Conservation (phyloP, 257 asterid species). For the Ocimum tenuiflorum region DNA sequence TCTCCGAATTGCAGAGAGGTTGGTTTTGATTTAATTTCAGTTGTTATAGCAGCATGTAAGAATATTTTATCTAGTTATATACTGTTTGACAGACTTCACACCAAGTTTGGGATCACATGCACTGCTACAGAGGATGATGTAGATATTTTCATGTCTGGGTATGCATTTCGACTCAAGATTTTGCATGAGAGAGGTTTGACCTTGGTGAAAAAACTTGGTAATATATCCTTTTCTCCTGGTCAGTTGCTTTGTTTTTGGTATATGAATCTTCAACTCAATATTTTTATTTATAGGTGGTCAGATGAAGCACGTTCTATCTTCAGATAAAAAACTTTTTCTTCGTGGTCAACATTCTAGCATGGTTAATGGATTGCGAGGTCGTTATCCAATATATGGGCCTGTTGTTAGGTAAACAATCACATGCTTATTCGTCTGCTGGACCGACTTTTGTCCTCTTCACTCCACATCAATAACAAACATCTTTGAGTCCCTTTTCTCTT, state of each 20-base stretch:
- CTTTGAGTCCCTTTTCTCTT: conserved; percentile 5
- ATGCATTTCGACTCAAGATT: conserved; percentile 87
- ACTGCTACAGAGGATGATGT: conserved; percentile 83
- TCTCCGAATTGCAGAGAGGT: conserved; percentile 91
- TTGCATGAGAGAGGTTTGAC: conserved; percentile 86
- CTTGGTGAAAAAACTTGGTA: conserved; percentile 59
- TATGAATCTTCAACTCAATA: background rate
- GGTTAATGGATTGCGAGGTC: conserved; percentile 84
- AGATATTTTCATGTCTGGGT: conserved; percentile 81
- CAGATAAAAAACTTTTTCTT: conserved; percentile 64
- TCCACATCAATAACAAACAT: background rate
- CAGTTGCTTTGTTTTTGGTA: conserved; percentile 8
- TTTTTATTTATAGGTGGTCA: conserved; percentile 32
- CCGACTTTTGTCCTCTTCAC: background rate
- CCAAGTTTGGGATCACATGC: conserved; percentile 52
- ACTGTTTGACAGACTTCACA: conserved; percentile 64
- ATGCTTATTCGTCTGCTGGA: background rate
- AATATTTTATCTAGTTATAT: conserved; percentile 24
- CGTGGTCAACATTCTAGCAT: conserved; percentile 82
- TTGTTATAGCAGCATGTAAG: conserved; percentile 2
- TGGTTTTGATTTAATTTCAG: conserved; percentile 23
- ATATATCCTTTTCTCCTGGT: conserved; percentile 16
- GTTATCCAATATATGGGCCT: conserved; percentile 76
- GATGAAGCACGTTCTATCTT: conserved; percentile 50
- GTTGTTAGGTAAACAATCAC: conserved; percentile 64